Evolutionary conservation across 1,139 yeast genomes (phyloP).

Genomic region (Waltiozyma sp.): DNA sequence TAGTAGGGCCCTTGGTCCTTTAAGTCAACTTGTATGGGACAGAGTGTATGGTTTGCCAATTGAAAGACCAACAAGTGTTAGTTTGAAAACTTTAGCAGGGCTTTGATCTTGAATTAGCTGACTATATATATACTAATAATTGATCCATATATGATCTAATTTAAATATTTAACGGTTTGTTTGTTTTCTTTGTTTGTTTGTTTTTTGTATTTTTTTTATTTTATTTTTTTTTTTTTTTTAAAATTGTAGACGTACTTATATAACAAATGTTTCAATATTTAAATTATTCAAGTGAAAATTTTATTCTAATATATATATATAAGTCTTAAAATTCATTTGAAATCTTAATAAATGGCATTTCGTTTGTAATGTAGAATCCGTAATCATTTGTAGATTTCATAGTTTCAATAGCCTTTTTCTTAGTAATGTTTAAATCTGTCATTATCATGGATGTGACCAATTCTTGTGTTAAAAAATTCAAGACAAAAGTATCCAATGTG

Average conservation of each 20-base stretch:
- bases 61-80: conserved; percentile 45
- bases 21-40: conserved; percentile 51
- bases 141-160: no score
- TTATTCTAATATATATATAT: no score
- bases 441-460: not conserved
- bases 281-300: no score
- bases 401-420: not conserved
- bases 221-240: no score
- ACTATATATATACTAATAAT: not conserved
- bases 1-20: conserved; percentile 46
- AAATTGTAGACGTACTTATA: no score
- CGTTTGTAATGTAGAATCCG: not conserved
- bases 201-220: no score
- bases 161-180: no score
- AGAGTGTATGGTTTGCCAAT: conserved; percentile 49
- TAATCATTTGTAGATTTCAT: not conserved
- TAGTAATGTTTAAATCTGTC: not conserved
- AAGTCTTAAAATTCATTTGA: not conserved
- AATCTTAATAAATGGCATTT: not conserved
- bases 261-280: no score
- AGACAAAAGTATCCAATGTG: not conserved
- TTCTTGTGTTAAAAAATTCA: not conserved
- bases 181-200: no score
- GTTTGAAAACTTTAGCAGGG: conserved; percentile 10
- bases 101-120: not conserved